Base-by-base conservation (phyloP, 169 alveolate genomes). In the Cryptosporidium canis region DNA sequence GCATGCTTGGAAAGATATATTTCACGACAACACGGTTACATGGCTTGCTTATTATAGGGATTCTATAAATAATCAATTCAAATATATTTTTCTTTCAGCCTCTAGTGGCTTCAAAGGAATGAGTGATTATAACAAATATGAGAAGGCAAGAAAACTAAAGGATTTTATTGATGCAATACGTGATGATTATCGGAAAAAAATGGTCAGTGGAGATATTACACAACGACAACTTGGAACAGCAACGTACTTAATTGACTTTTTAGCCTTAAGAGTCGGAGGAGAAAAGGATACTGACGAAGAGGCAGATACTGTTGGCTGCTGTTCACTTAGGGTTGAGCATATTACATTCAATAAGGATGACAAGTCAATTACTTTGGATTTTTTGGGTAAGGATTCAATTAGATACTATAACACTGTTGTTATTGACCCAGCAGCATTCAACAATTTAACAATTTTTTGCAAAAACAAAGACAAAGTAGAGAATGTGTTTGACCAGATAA, bases 251-350 rank as follows among this genome's bases (percentile, higher is more conserved):
- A 98, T 98, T 64, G 99, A 98, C 92, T 94, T 96, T 82, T 85
- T 98, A 55, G 99, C 99, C 27, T 96, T 98, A 90, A 96, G 99
- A 92, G 99, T 98, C 3, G 99, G 99, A 44, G 98, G 98, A 55
- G 99, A 98, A 93, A 98, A 98, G 93, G 98, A 97, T 64, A 98
- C 96, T 3, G 99, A 98, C 64, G 98, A 96, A 83, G 99, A 98
- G 92, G 99, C 99, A 24, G 99, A 98, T 91, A 98, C 99, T 0
- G 99, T 98, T 43, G 99, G 99, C 45, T 98, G 99, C 94, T 98
- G 99, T 92, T 95, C 99, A 77, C 92, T 98, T 58, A 96, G 99
- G 63, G 99, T 97, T 14, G 99, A 97, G 90, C 99, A 98, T 92
- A 91, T 97, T 43, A 92, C 94, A 83, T 94, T 97, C 48, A 92